Evolutionary conservation across 1,284 basidiomycete genomes (phyloP), one percentile per base, ranked within the genome.

Genomic region (Cutaneotrichosporon dermatis): DNA sequence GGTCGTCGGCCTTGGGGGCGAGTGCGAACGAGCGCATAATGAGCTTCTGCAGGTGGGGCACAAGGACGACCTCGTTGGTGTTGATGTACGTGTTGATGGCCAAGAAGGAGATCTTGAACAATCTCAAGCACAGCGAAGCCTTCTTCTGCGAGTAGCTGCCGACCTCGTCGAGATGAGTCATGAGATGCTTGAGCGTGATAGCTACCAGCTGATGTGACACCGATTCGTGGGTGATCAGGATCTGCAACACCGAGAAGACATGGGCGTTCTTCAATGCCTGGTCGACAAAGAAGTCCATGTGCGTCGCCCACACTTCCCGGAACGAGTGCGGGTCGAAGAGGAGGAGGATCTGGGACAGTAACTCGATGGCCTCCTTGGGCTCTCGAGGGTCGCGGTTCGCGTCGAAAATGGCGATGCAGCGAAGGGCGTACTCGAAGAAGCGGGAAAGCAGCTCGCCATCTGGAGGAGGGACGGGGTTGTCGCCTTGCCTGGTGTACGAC

Each of bases 11-110:
- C 76, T 93, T 93, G 48, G 92, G 89, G 2, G 96, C 94, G 48
- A 94, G 83, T 40, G 92, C 89, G 76, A 99, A 96, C 63, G 92
- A 97, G 69, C 94, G 90, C 90, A 98, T 97, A 71, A 99, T 89
- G 54, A 99, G 80, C 73, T 93, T 93, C 48, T 90, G 88, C 42
- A 99, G 83, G 77, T 99, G 92, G 0, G 90, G 87, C 15, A 94
- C 92, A 8, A 99, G 81, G 58, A 98, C 92, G 13, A 88, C 84
- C 79, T 99, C 96, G 78, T 98, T 99, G 41, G 84, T 80, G 36
- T 80, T 79, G 39, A 93, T 88, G 76, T 86, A 88, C 59, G 85
- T 77, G 41, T 88, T 87, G 63, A 99, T 92, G 3, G 95, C 91
- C 66, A 86, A 84, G 79, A 99, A 99, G 7, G 92, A 89, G 85